Percentiles rank a stretch among this genome's conserved stretches.
phyloP scores from a whole-genome alignment of 2,329 filamentous ascomycete genomes.

The Alternaria ventricosa region DNA sequence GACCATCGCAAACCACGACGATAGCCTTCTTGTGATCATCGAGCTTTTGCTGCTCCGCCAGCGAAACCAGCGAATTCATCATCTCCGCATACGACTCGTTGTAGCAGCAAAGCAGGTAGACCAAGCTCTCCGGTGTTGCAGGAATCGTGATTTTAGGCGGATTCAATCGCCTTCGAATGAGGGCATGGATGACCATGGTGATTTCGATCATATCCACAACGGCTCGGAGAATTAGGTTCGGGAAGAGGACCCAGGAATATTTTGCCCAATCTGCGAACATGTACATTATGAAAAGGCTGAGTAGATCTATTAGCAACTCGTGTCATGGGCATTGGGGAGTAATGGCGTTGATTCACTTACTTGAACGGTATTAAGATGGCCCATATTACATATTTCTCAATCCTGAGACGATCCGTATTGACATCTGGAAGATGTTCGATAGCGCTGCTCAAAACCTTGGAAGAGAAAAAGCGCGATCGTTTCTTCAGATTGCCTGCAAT shows the following conservation, averaged over 20 bases:
- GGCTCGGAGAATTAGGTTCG: background rate
- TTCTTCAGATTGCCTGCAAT: background rate
- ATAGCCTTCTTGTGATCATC: slow-evolving; percentile 6
- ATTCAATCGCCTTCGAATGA: background rate
- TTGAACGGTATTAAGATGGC: slow-evolving; percentile 2
- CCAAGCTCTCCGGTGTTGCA: background rate
- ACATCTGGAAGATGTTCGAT: slow-evolving; percentile 1
- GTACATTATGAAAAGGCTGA: background rate
- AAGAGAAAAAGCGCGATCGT: background rate
- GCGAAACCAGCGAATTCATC: slow-evolving; percentile 5
- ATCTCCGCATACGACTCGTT: slow-evolving; percentile 6
- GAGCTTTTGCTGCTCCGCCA: slow-evolving; percentile 4
- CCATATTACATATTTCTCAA: slow-evolving; percentile 1
- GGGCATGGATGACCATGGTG: background rate
- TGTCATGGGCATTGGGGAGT: background rate
- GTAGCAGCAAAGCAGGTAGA: slow-evolving; percentile 6
- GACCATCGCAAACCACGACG: slow-evolving; percentile 6
- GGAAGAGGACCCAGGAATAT: background rate
- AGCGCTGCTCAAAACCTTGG: background rate
- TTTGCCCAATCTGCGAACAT: background rate
- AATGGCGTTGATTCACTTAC: background rate
- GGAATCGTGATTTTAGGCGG: background rate
- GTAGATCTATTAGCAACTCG: background rate
- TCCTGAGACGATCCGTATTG: background rate
- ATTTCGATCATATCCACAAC: slow-evolving; percentile 3